phyloP scores from a whole-genome alignment of 2,329 filamentous ascomycete species.

The Fusarium keratoplasticum region DNA sequence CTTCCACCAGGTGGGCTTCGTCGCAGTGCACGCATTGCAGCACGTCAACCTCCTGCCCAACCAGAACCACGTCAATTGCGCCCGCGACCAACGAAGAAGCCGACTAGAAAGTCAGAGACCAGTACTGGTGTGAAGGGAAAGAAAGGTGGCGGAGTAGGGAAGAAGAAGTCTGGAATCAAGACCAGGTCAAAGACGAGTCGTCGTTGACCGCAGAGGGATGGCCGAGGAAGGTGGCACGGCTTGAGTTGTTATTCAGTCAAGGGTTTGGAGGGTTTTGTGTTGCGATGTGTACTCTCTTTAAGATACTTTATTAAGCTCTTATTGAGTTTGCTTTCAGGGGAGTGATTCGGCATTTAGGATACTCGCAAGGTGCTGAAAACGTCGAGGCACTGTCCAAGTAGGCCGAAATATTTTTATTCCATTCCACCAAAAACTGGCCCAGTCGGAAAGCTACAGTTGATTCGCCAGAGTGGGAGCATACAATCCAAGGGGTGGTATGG shows the following conservation, averaged over 20 bases:
- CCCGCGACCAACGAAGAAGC: not conserved
- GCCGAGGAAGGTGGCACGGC: not conserved
- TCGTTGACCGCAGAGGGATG: not conserved
- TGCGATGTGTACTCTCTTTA: too few relatives aligned
- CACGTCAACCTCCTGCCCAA: not conserved
- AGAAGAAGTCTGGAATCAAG: not conserved
- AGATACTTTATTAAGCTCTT: too few relatives aligned
- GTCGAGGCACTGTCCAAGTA: too few relatives aligned
- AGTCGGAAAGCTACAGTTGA: too few relatives aligned
- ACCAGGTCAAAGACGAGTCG: not conserved
- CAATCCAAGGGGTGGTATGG: too few relatives aligned
- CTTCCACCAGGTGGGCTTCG: not conserved
- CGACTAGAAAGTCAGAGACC: too few relatives aligned
- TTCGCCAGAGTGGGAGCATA: too few relatives aligned
- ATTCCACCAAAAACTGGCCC: too few relatives aligned
- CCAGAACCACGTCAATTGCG: not conserved
- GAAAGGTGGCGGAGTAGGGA: not conserved
- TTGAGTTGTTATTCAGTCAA: not conserved
- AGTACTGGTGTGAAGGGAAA: not conserved
- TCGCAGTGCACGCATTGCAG: slow-evolving; percentile 4
- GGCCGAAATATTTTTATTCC: too few relatives aligned
- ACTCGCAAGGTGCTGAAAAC: too few relatives aligned
- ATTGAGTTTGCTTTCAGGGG: too few relatives aligned
- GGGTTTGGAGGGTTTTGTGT: not conserved
- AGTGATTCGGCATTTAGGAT: too few relatives aligned